Evolutionary conservation across 1,284 basidiomycete species (phyloP), one percentile per base, ranked within the genome.

Genomic region (Rhizoctonia solani): DNA sequence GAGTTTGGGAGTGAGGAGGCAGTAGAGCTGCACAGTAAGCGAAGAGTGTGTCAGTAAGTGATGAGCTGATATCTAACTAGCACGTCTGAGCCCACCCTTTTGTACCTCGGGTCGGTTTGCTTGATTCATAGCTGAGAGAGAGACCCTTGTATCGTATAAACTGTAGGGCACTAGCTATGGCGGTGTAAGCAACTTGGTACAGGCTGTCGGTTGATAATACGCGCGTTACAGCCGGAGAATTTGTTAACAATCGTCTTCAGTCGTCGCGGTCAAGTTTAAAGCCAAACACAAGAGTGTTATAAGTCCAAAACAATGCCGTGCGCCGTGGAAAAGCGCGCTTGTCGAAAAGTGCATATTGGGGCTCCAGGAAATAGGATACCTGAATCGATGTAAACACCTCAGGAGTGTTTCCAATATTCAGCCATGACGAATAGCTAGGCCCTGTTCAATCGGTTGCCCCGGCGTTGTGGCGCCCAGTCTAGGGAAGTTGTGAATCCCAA

Each of bases 1-100:
- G 34, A 2, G 47, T 4, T 29, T 63, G 59, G 4, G 59, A 63
- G 34, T 63, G 59, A 27, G 59, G 59, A 52, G 59, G 59, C 49
- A 63, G 34, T 1, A 29, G 42, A 13, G 49, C 59, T 63, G 21
- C 21, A 27, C 14, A 19, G 16, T n/a, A 30, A 39, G 14, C 23
- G 23, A 13, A 21, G 27, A 16, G 47, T 34, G 59, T 37, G 1
- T 37, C n/a, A 39, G 30, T 32, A 19, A 9, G 34, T 39, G 46
- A 32, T 21, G 30, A 8, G 14, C 25, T 39, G 32, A 21, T 44
- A 16, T 44, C 19, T 5, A 44, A 37, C 16, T 11, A 32, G 6
- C 13, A 25, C 6, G 21, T 27, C 46, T 3, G n/a, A 41, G 16
- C 59, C 42, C 47, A 63, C 59, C 59, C 23, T 63, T 63, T 63